phyloP scores from a whole-genome alignment of 129 eudicot genomes.

The Oenanthe sinensis region DNA sequence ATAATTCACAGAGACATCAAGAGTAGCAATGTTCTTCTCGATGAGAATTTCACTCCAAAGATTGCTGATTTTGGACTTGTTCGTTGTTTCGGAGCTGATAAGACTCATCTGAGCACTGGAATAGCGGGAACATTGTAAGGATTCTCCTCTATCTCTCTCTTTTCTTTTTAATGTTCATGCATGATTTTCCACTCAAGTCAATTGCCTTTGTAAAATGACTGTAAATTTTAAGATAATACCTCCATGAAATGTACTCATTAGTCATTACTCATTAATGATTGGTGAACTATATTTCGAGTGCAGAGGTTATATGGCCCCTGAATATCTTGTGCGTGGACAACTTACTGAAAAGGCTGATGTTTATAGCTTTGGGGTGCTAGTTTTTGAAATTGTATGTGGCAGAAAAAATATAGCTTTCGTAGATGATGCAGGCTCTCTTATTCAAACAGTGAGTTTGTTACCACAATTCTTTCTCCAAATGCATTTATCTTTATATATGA shows the following conservation, averaged over 20 bases:
- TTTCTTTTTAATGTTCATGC: background rate
- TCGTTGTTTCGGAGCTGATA: slow-evolving; percentile 3
- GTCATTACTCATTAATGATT: background rate
- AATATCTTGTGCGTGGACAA: slow-evolving; percentile 6
- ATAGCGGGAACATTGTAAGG: slow-evolving; percentile 5
- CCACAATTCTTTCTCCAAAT: background rate
- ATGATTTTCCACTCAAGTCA: background rate
- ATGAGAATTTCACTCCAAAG: slow-evolving; percentile 6
- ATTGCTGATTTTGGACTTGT: slow-evolving; percentile 10
- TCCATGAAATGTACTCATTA: background rate
- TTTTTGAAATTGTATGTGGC: slow-evolving; percentile 4
- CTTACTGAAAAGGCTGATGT: slow-evolving; percentile 9
- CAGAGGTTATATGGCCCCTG: slow-evolving; percentile 10
- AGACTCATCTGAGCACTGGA: slow-evolving; percentile 9
- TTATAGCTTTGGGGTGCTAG: slow-evolving; percentile 6
- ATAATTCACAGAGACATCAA: slow-evolving; percentile 8
- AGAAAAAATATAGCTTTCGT: background rate
- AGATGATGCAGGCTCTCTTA: slow-evolving; percentile 1
- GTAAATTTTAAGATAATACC: background rate
- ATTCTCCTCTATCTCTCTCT: background rate
- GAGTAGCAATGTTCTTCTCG: slow-evolving; percentile 6
- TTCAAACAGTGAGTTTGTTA: background rate
- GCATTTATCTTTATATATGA: background rate
- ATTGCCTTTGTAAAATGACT: background rate
- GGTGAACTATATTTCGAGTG: background rate